phyloP scores from a whole-genome alignment of 352 stramenopile species.

The Globisporangium nodosum region DNA sequence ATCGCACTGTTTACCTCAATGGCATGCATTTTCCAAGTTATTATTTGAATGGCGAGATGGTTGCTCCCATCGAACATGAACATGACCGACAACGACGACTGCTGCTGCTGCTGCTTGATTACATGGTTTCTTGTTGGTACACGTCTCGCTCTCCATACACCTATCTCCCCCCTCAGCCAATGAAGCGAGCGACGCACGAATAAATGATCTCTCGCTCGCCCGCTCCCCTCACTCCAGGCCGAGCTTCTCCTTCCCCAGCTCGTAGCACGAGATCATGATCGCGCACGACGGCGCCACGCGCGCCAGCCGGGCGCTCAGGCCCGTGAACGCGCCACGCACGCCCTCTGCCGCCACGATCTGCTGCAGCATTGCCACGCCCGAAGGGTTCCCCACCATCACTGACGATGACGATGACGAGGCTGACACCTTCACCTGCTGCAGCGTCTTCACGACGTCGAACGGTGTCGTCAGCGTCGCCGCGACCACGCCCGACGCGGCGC shows the following conservation, averaged over 20 bases:
- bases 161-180: too few relatives aligned
- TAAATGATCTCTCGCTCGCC: background rate
- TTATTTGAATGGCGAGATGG: too few relatives aligned
- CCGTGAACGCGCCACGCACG: conserved; percentile 49
- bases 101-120: background rate
- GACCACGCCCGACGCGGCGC: conserved; percentile 80
- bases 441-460: conserved; percentile 96
- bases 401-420: conserved; percentile 4
- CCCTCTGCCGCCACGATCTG: conserved; percentile 49
- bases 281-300: conserved; percentile 74
- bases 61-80: too few relatives aligned
- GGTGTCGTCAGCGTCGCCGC: conserved; percentile 90
- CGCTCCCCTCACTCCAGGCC: conserved; percentile 28
- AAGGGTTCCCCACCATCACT: conserved; percentile 24
- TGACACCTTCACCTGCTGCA: conserved; percentile 65
- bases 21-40: background rate
- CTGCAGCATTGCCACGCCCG: conserved; percentile 32
- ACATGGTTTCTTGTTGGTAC: background rate
- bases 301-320: conserved; percentile 52
- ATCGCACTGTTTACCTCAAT: background rate
- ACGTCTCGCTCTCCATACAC: background rate
- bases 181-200: background rate
- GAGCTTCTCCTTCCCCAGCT: conserved; percentile 72
- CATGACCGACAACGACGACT: too few relatives aligned
- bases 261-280: conserved; percentile 88